These are phyloP conservation scores for Arthromyces matolae DNA, from an alignment of 768 basidiomycete genomes.

Conservation along the genomic window DNA sequence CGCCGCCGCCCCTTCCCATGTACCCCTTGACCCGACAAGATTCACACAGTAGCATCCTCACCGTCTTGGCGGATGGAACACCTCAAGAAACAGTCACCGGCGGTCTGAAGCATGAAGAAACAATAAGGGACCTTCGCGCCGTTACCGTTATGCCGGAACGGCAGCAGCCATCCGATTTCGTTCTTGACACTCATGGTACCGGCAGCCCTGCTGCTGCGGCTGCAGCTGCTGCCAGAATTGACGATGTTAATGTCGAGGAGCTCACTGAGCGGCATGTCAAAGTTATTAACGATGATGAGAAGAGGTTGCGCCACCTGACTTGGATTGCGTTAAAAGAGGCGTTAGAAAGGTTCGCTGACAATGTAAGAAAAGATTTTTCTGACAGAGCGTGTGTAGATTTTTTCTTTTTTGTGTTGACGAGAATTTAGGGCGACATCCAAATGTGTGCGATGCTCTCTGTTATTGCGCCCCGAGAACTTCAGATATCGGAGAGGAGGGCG, in stretches of 20 bases:
- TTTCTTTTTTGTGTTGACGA: too few species aligned
- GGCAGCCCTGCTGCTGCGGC: too few species aligned
- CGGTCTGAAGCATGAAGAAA: conserved; percentile 25
- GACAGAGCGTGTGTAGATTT: too few species aligned
- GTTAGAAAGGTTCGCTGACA: conserved; percentile 59
- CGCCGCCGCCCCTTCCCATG: conserved; percentile 29
- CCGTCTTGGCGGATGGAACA: conserved; percentile 58
- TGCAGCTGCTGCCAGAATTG: too few species aligned
- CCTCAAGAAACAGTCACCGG: conserved; percentile 18
- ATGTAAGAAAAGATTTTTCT: too few species aligned
- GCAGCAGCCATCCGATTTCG: conserved; percentile 30
- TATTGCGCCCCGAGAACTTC: conserved; percentile 57
- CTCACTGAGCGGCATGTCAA: conserved; percentile 39
- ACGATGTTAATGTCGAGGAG: conserved; percentile 15
- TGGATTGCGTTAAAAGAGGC: conserved; percentile 54
- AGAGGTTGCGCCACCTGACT: conserved; percentile 45
- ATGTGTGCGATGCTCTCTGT: conserved; percentile 72
- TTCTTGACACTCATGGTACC: conserved; percentile 22
- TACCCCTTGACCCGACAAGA: conserved; percentile 40
- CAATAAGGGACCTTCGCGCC: conserved; percentile 23
- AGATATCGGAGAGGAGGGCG: conserved; percentile 39
- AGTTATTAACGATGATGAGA: conserved; percentile 47
- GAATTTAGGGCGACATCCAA: conserved; percentile 72
- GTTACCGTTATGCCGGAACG: conserved; percentile 22
- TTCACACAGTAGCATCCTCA: conserved; percentile 67